Percentiles rank a stretch among this genome's conserved stretches.
Evolutionary conservation across 768 basidiomycete genomes (phyloP).

Genomic region (Pulveroboletus frians): DNA sequence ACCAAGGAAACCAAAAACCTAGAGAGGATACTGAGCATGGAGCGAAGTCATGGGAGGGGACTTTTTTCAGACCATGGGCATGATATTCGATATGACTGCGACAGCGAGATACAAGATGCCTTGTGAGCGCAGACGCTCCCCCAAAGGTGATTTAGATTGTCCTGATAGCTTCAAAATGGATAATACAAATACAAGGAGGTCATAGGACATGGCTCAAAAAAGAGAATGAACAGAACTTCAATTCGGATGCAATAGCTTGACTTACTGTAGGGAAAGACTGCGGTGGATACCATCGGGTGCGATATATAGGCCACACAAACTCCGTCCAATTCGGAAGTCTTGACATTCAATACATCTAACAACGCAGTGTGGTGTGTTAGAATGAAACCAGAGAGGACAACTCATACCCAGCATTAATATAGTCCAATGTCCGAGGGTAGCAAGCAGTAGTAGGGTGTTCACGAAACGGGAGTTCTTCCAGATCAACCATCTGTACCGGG

Average conservation of each 20-base stretch:
- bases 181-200: background rate
- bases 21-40: background rate
- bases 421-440: background rate
- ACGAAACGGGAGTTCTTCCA: background rate
- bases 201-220: background rate
- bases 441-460: background rate
- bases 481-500: background rate
- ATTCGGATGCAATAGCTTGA: background rate
- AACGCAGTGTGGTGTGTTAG: too few species aligned
- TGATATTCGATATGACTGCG: constrained; percentile 6
- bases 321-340: background rate
- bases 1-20: constrained; percentile 10
- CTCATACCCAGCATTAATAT: background rate
- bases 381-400: too few species aligned
- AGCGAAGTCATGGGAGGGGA: too few species aligned
- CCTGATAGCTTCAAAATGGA: background rate
- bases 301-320: background rate
- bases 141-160: background rate
- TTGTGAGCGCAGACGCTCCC: background rate
- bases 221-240: background rate
- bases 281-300: background rate
- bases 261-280: background rate
- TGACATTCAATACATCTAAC: background rate
- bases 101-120: background rate
- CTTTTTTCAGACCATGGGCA: constrained; percentile 2